Percentiles rank a stretch among this genome's conserved stretches.
Evolutionary conservation across 2,329 filamentous ascomycete species (phyloP).

Genomic region (Colletotrichum gigasporum): DNA sequence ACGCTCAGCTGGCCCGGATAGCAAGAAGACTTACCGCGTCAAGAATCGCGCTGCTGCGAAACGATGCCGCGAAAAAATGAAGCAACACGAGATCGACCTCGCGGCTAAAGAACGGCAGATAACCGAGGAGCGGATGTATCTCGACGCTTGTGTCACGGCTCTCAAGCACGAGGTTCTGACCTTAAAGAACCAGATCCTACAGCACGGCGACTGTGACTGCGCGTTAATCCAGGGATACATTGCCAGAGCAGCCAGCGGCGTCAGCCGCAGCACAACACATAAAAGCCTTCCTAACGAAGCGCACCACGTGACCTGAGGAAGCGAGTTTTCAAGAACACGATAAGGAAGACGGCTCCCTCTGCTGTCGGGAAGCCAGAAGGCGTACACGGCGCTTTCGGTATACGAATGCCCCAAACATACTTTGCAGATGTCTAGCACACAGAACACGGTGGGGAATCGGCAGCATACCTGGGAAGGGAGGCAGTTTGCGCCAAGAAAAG

Average conservation of each 20-base stretch:
- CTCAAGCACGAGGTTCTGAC: slow-evolving; percentile 25
- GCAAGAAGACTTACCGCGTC: slow-evolving; percentile 17
- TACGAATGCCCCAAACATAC: too few species aligned
- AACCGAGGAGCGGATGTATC: slow-evolving; percentile 11
- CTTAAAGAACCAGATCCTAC: slow-evolving; percentile 21
- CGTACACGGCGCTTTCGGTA: too few species aligned
- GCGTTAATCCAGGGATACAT: slow-evolving; percentile 26
- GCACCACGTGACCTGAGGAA: too few species aligned
- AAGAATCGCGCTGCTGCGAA: slow-evolving; percentile 31
- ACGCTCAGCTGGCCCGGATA: not conserved
- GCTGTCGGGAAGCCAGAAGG: too few species aligned
- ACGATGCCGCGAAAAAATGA: slow-evolving; percentile 30
- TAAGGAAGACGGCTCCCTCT: too few species aligned
- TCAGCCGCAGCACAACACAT: too few species aligned
- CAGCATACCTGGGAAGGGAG: too few species aligned
- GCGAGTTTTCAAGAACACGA: too few species aligned
- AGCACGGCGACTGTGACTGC: slow-evolving; percentile 27
- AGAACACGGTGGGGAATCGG: too few species aligned
- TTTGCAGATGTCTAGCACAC: too few species aligned
- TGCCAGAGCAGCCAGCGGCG: slow-evolving; percentile 7
- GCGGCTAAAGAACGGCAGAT: slow-evolving; percentile 11
- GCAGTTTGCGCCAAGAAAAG: too few species aligned
- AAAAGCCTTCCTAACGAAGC: too few species aligned
- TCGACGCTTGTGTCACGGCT: slow-evolving; percentile 15
- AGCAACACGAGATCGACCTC: slow-evolving; percentile 24